phyloP scores from a whole-genome alignment of 768 basidiomycete genomes.

The Pleurotus sapidus region DNA sequence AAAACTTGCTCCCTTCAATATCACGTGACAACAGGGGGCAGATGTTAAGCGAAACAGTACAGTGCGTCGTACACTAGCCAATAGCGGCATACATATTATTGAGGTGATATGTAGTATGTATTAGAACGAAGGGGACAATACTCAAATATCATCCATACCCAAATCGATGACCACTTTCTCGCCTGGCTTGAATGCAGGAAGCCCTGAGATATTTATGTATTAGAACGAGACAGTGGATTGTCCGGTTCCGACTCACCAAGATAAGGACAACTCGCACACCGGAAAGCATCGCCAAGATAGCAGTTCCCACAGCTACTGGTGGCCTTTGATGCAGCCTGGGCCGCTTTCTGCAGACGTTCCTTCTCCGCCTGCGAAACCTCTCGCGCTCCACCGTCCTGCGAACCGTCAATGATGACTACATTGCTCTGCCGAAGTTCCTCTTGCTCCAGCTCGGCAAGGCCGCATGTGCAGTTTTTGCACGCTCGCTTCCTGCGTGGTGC shows the following conservation, averaged over 20 bases:
- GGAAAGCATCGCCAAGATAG: conserved; percentile 96
- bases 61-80: conserved; percentile 4
- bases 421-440: conserved; percentile 61
- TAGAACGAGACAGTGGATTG: conserved; percentile 6
- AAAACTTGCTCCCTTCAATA: too few species aligned
- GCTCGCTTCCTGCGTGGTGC: conserved; percentile 80
- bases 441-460: conserved; percentile 90
- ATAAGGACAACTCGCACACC: conserved; percentile 96
- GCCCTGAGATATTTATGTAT: conserved; percentile 49
- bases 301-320: conserved; percentile 98
- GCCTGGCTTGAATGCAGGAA: conserved; percentile 97
- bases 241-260: conserved; percentile 63
- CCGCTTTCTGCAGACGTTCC: conserved; percentile 63
- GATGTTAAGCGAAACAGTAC: too few species aligned
- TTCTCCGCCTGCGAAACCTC: conserved; percentile 60
- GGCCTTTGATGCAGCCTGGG: conserved; percentile 74
- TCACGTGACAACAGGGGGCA: too few species aligned
- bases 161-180: conserved; percentile 95
- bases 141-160: conserved; percentile 84
- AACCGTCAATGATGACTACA: conserved; percentile 69
- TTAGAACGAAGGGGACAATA: background rate
- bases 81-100: background rate
- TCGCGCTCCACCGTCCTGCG: conserved; percentile 53
- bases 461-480: conserved; percentile 96
- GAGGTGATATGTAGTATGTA: background rate